Evolutionary conservation across 2,329 filamentous ascomycete genomes (phyloP), one percentile per base, ranked within the genome.

Genomic region (Xenoacremonium recifei): DNA sequence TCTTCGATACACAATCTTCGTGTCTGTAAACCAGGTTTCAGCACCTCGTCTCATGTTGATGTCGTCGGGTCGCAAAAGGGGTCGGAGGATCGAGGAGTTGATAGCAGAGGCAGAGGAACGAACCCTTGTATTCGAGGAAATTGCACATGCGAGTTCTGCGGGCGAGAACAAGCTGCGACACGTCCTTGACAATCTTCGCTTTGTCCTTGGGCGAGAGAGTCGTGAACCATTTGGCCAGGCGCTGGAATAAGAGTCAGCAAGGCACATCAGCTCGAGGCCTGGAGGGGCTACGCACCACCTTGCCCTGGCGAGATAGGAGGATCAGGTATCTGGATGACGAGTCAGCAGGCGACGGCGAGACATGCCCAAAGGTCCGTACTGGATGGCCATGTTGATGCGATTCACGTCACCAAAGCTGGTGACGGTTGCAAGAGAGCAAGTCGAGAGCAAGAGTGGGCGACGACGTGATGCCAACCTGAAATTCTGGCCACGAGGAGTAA

Each of bases 171-270:
- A 97, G 87, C 71, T 97, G 93, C 48, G 93, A 90, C 61, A 99
- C 93, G 77, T 99, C 93, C 72, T 99, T 99, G 79, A 99, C 92
- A 65, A 99, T 97, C 79, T 99, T 99, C 71, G 92, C 93, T 76
- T 99, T 99, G 65, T 99, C 93, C 71, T 87, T 96, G 51, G 93
- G 93, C 25, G 92, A 96, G 50, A 99, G 80, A 13, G 93, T 99
- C 41, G 91, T 95, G 73, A 99, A 99, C 93, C 93, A 99, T 75
- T 99, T 99, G 57, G 93, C 93, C 42, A 99, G 85, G 64, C 93
- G 91, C 93, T 99, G 71, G 42, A 51, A 45, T 53, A 35, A 34
- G 30, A 41, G 37, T 61, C 19, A 60, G 57, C 44, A 27, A 35
- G 40, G 21, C 35, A 44, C 47, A 21, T 21, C 29, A 15, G 18